Evolutionary conservation across 805 yeast species (phyloP).

Genomic region (Soucietia sequanensis): DNA sequence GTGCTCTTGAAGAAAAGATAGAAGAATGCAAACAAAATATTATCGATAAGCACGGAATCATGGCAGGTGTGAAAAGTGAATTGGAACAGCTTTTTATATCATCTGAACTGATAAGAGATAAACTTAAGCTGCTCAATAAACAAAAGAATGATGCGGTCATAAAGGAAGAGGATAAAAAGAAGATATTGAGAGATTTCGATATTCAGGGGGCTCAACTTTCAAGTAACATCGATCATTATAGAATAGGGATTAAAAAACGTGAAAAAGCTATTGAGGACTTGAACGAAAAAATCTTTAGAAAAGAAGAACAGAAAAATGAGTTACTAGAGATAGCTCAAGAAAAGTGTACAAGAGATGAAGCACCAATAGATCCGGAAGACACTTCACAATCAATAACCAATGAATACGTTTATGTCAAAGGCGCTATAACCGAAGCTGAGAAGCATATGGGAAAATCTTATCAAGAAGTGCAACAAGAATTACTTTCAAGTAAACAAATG

Average conservation of each 20-base stretch:
- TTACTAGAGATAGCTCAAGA: constrained; percentile 26
- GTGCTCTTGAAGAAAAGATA: constrained; percentile 31
- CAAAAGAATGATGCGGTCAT: constrained; percentile 7
- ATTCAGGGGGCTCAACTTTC: constrained; percentile 10
- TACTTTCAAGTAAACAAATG: constrained; percentile 42
- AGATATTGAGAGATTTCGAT: constrained; percentile 11
- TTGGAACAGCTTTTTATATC: constrained; percentile 5
- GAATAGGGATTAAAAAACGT: constrained; percentile 3
- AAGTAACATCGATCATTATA: constrained; percentile 3
- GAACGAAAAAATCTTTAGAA: constrained; percentile 10
- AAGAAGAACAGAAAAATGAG: constrained; percentile 14
- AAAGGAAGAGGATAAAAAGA: constrained; percentile 2
- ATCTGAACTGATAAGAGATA: constrained; percentile 14
- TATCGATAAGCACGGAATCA: constrained; percentile 24
- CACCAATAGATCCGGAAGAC: constrained; percentile 37
- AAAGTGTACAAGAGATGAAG: constrained; percentile 49
- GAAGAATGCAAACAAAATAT: constrained; percentile 27
- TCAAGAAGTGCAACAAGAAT: constrained; percentile 52
- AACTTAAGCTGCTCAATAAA: constrained; percentile 15
- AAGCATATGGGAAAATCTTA: constrained; percentile 51
- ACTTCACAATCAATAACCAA: constrained; percentile 47
- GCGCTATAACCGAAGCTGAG: constrained; percentile 52
- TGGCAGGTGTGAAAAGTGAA: constrained; percentile 10
- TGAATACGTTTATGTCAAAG: constrained; percentile 47
- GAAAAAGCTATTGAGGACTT: constrained; percentile 11